A percentile compares a stretch with the other conserved stretches of the same genome.
These are phyloP conservation scores for Lepiota brunneoincarnata DNA, from an alignment of 768 basidiomycete genomes.

Conservation along the genomic window DNA sequence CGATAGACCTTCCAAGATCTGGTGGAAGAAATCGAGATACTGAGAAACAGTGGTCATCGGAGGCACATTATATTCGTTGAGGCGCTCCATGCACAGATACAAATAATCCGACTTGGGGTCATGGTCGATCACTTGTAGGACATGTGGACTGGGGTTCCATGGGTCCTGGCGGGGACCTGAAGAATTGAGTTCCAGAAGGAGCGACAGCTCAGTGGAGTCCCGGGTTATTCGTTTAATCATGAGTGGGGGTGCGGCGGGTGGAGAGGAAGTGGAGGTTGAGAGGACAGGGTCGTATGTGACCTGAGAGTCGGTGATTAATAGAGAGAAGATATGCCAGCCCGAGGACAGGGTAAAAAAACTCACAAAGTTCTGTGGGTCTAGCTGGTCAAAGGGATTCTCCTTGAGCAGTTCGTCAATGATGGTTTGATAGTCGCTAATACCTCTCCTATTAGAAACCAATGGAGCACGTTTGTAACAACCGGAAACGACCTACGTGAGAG, in stretches of 20 bases:
- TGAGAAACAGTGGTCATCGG: conserved; percentile 44
- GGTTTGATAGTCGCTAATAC: conserved; percentile 19
- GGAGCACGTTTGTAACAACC: conserved; percentile 9
- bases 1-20: conserved; percentile 47
- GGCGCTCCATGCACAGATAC: conserved; percentile 43
- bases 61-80: conserved; percentile 42
- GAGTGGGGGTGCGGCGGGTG: conserved; percentile 25
- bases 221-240: conserved; percentile 39
- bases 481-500: conserved; percentile 11
- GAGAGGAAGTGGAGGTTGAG: conserved; percentile 20
- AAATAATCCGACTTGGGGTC: conserved; percentile 26
- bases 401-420: conserved; percentile 21
- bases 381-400: conserved; percentile 20
- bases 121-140: conserved; percentile 41
- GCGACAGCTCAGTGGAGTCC: conserved; percentile 34
- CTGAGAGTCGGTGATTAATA: conserved; percentile 16
- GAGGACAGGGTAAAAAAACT: background rate
- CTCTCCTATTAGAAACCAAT: conserved; percentile 4
- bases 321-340: conserved; percentile 10
- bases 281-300: conserved; percentile 26
- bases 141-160: conserved; percentile 52
- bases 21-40: conserved; percentile 49
- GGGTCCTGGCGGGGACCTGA: conserved; percentile 44
- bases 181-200: conserved; percentile 43
- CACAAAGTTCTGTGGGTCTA: conserved; percentile 20